Base-by-base conservation (phyloP, 768 basidiomycete species). In the Baorangia bicolor region DNA sequence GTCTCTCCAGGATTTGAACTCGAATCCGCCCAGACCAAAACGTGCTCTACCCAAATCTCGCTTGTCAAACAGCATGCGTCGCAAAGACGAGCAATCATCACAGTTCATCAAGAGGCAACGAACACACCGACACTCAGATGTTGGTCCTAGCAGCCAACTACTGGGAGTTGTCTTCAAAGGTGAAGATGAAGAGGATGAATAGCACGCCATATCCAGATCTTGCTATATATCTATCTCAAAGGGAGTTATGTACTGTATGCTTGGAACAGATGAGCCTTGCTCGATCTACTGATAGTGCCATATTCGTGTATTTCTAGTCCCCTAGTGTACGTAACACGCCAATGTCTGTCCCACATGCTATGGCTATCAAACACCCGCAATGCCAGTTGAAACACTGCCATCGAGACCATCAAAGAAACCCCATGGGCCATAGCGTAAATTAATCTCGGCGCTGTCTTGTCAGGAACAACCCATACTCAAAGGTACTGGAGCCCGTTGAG, bases 41-140 rank as follows among this genome's bases (percentile, higher is more conserved):
- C 71, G 69, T 28, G 57, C 67, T 18, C 53, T 71, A 18, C 69
- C 69, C 18, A 69, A 38, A 52, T 60, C 59, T 39, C 66, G 65
- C 31, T 31, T 60, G 51, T 49, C 59, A 12, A 39, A 21, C 10
- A 10, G 16, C 8, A 37, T 37, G n/a, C 55, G 45, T 18, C 40
- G 33, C 55, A 55, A 43, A 46, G 53, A 58, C 18, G 59, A 53
- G 4, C 13, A 47, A 18, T 25, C 23, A 4, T 34, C 57, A 20
- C 61, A 53, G 20, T 30, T 52, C 1, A 13, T 46, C 43, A 71
- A 71, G 57, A 67, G 64, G n/a, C 69, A 50, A 47, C 71, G 69
- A 51, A 61, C 46, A 13, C 33, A 49, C 20, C 62, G 64, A 41
- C 27, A 61, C 41, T 62, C 63, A 0, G 65, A 69, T 37, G 33